Percentiles rank a stretch among this genome's conserved stretches.
These are phyloP conservation scores for Dictyostelium firmibasis DNA, from an alignment of 78 protist species.

Conservation along the genomic window DNA sequence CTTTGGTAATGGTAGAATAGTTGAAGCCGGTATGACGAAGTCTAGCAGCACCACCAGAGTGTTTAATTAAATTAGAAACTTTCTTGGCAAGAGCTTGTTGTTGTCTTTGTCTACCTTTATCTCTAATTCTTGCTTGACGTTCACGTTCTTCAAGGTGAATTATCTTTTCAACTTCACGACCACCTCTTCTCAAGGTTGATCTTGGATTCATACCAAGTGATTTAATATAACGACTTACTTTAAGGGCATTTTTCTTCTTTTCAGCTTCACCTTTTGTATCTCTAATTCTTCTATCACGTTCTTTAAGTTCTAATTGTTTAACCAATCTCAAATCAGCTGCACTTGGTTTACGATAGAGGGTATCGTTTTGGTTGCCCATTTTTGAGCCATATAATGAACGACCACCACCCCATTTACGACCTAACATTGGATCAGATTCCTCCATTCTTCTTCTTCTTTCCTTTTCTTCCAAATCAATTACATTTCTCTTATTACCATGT, in stretches of 20 bases:
- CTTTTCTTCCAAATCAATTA: slow-evolving; percentile 24
- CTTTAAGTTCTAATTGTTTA: slow-evolving; percentile 1
- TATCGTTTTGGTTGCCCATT: neutral
- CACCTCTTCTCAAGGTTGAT: neutral
- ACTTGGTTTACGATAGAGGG: neutral
- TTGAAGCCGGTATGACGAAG: slow-evolving; percentile 22
- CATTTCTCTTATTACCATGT: neutral
- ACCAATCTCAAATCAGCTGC: neutral
- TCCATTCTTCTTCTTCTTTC: slow-evolving; percentile 78
- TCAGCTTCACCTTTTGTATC: slow-evolving; percentile 40
- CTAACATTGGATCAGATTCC: slow-evolving; percentile 40
- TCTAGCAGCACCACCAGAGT: neutral
- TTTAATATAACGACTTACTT: neutral
- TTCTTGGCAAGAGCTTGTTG: slow-evolving; percentile 22
- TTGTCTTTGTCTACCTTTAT: neutral
- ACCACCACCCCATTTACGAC: neutral
- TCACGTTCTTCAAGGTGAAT: slow-evolving; percentile 39
- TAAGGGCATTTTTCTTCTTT: slow-evolving; percentile 22
- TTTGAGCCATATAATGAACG: neutral
- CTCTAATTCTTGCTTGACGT: slow-evolving; percentile 28
- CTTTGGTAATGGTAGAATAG: neutral
- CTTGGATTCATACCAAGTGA: slow-evolving; percentile 26
- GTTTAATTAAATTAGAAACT: slow-evolving; percentile 18
- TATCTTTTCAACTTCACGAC: neutral
- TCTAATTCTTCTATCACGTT: slow-evolving; percentile 40